A percentile compares a stretch with the other conserved stretches of the same genome.
phyloP scores from a whole-genome alignment of 2,329 filamentous ascomycete genomes.

The Talaromyces sp. region DNA sequence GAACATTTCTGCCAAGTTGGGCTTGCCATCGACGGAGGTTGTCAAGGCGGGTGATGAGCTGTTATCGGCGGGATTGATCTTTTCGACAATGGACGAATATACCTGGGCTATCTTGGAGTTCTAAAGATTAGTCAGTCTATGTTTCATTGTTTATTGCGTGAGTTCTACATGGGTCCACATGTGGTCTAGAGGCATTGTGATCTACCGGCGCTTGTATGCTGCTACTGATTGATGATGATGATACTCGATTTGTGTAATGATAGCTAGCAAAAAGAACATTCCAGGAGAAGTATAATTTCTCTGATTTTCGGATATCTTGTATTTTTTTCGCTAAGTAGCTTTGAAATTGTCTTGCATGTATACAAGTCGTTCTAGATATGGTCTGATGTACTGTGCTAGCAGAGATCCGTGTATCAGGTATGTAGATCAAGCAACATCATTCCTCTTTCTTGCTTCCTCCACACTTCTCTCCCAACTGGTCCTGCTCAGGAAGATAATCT shows the following conservation, averaged over 20 bases:
- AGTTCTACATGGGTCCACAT: not conserved
- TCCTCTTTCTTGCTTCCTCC: conserved; percentile 59
- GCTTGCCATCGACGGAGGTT: conserved; percentile 68
- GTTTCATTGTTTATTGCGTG: not conserved
- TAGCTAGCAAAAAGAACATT: not conserved
- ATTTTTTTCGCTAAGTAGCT: not conserved
- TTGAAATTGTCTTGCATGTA: not conserved
- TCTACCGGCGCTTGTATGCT: conserved; percentile 7
- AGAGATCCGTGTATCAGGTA: too few species aligned
- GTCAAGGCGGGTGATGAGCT: conserved; percentile 79
- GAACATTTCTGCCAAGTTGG: conserved; percentile 65
- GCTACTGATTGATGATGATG: conserved; percentile 8
- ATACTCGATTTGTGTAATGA: not conserved
- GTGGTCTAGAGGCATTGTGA: not conserved
- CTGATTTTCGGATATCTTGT: not conserved
- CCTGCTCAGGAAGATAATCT: conserved; percentile 56
- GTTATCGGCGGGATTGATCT: conserved; percentile 70
- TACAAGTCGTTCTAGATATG: not conserved
- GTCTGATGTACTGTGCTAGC: too few species aligned
- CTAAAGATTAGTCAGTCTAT: not conserved
- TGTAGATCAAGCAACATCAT: conserved; percentile 40
- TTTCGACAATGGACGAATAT: conserved; percentile 87
- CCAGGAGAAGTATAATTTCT: too few species aligned
- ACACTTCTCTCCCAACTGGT: conserved; percentile 60
- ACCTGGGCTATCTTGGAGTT: conserved; percentile 83